Evolutionary conservation across 2,329 filamentous ascomycete genomes (phyloP), one percentile per base, ranked within the genome.

Genomic region (Penicillium sp.): DNA sequence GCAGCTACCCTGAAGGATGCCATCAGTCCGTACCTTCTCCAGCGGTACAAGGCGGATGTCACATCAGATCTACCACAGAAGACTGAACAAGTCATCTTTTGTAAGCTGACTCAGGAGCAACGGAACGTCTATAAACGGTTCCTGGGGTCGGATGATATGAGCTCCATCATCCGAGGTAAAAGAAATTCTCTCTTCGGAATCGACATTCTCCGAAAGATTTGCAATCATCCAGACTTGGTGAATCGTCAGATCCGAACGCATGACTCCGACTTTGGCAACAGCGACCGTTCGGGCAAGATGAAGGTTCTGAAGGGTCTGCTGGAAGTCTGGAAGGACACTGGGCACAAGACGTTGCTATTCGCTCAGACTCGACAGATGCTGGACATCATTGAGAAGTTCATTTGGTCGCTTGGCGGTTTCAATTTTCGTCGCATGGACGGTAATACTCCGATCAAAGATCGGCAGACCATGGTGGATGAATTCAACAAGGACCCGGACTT

Each of bases 321-420:
- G 5, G 84, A 88, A 50, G 81, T 94, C 62, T 98, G 91, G 90
- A 94, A 86, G 64, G 82, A 84, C 4, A 83, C 88, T n/a, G 90
- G 90, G 0, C 90, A 97, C 69, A 98, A 97, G 70, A 93, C 89
- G 0, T 71, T 98, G 9, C 76, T 98, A 0, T 98, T 98, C 62
- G 88, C 88, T 6, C 93, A 98, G 66, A 88, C 93, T 57, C 84
- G 88, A 11, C 90, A 94, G 63, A 97, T 97, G 89, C 79, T 98
- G 9, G 86, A 97, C 59, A 95, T 98, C 35, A 78, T 98, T 5
- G 88, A 98, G 63, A 82, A 81, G 13, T 94, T 93, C 57, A 77
- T 97, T 9, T 74, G 73, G 43, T 75, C 77, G 9, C 73, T 91
- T 37, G 78, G 80, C 32, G 81, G 80, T 5, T 81, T 95, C 59